Evolutionary conservation across 352 stramenopile species (phyloP).

Genomic region (Blastocystis sp.): DNA sequence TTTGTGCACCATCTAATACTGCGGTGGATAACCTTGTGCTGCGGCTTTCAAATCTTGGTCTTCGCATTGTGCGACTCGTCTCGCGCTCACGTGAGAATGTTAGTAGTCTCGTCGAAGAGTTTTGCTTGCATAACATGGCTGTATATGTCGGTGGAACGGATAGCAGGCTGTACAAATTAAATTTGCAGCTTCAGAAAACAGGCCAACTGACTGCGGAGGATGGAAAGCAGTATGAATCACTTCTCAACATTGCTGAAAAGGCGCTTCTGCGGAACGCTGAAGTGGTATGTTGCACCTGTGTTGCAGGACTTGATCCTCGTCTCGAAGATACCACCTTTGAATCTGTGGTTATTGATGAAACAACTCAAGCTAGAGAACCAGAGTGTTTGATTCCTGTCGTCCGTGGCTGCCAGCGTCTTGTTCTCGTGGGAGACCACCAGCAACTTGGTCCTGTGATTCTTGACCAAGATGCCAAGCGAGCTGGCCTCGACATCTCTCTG

Average conservation of each 20-base stretch:
- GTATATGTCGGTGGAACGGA: slow-evolving; percentile 39
- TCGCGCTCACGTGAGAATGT: slow-evolving; percentile 92
- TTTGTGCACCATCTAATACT: slow-evolving; percentile 96
- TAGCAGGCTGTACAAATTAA: slow-evolving; percentile 2
- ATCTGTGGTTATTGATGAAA: slow-evolving; percentile 98
- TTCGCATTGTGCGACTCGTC: slow-evolving; percentile 93
- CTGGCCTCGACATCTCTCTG: slow-evolving; percentile 90
- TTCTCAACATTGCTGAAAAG: slow-evolving; percentile 79
- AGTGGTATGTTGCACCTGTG: slow-evolving; percentile 98
- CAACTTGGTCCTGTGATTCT: slow-evolving; percentile 95
- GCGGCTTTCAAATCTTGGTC: slow-evolving; percentile 92
- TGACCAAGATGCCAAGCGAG: slow-evolving; percentile 94
- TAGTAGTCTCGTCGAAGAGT: slow-evolving; percentile 83
- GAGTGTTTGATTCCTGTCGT: slow-evolving; percentile 98
- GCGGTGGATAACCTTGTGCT: slow-evolving; percentile 94
- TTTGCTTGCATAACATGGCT: slow-evolving; percentile 94
- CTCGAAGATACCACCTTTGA: slow-evolving; percentile 94
- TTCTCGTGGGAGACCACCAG: slow-evolving; percentile 97
- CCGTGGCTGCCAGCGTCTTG: slow-evolving; percentile 93
- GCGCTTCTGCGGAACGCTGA: slow-evolving; percentile 94
- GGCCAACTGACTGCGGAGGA: slow-evolving; percentile 63
- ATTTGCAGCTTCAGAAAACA: not conserved
- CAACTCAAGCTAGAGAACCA: slow-evolving; percentile 96
- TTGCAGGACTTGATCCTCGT: slow-evolving; percentile 90
- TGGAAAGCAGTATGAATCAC: slow-evolving; percentile 67